Conservation (phyloP, 1,139 yeast species). For the Yamadazyma epiphylla region DNA sequence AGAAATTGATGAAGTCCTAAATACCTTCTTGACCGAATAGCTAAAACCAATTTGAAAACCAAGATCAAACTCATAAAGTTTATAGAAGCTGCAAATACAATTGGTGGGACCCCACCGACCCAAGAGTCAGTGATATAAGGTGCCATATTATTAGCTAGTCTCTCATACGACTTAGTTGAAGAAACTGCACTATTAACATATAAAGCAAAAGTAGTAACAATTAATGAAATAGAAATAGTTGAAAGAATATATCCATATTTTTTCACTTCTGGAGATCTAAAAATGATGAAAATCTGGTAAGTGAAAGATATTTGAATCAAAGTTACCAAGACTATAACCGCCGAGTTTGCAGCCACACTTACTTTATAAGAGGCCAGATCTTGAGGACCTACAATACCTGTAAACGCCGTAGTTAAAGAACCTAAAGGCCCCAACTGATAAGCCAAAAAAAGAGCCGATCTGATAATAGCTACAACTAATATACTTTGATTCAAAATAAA, state of each 20-base stretch:
- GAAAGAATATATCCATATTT: constrained; percentile 39
- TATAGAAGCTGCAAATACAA: constrained; percentile 67
- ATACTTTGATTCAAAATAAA: constrained; percentile 65
- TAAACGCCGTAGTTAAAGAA: constrained; percentile 46
- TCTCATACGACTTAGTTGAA: constrained; percentile 12
- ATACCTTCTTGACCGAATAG: constrained; percentile 66
- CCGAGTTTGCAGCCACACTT: constrained; percentile 55
- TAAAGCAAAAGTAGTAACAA: constrained; percentile 41
- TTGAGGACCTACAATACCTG: constrained; percentile 34
- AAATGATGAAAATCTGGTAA: constrained; percentile 68
- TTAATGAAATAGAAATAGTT: constrained; percentile 36
- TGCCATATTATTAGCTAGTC: constrained; percentile 10
- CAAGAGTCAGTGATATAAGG: constrained; percentile 14
- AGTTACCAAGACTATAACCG: constrained; percentile 56
- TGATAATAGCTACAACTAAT: constrained; percentile 50
- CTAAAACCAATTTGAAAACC: constrained; percentile 56
- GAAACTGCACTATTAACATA: constrained; percentile 39
- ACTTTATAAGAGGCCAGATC: constrained; percentile 24
- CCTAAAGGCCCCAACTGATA: constrained; percentile 53
- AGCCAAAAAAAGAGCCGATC: constrained; percentile 54
- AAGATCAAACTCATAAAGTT: constrained; percentile 59
- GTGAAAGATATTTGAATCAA: constrained; percentile 63
- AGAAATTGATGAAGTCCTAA: constrained; percentile 82
- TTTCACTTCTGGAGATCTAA: constrained; percentile 48
- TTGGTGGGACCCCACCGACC: constrained; percentile 49